Conservation (phyloP, 2,329 filamentous ascomycete species). For the Furcasterigmium sp. region DNA sequence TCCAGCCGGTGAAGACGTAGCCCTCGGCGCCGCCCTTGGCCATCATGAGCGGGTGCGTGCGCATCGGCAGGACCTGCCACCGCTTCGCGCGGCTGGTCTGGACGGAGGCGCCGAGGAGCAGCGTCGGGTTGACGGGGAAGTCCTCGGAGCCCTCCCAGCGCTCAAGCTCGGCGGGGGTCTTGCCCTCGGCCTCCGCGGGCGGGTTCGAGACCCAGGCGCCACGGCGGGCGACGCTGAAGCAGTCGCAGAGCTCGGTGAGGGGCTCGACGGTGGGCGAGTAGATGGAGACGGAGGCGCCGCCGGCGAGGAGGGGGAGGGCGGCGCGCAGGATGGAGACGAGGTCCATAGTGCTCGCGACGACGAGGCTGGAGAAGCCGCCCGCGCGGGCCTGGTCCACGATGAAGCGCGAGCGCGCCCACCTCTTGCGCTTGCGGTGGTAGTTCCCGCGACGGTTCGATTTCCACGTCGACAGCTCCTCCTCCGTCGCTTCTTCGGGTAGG, state of each 20-base stretch:
- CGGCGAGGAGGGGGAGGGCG: conserved; percentile 72
- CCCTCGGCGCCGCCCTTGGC: conserved; percentile 82
- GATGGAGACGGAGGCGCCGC: conserved; percentile 79
- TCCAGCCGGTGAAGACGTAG: conserved; percentile 79
- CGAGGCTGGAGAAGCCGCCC: conserved; percentile 77
- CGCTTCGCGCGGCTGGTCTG: conserved; percentile 73
- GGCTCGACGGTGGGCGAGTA: conserved; percentile 81
- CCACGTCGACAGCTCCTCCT: conserved; percentile 60
- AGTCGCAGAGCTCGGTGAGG: conserved; percentile 70
- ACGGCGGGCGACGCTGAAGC: conserved; percentile 75
- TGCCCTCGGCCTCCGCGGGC: conserved; percentile 38
- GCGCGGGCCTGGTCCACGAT: conserved; percentile 70
- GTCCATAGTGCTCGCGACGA: conserved; percentile 80
- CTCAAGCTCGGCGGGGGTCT: conserved; percentile 44
- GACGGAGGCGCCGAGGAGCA: conserved; percentile 72
- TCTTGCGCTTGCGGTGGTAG: conserved; percentile 82
- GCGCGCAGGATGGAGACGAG: conserved; percentile 69
- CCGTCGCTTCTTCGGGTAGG: conserved; percentile 53
- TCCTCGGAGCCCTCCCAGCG: conserved; percentile 60
- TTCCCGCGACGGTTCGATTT: conserved; percentile 79
- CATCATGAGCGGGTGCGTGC: conserved; percentile 95
- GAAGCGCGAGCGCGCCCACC: conserved; percentile 68
- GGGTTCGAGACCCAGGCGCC: conserved; percentile 64
- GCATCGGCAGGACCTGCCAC: conserved; percentile 88
- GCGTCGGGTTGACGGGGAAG: conserved; percentile 82